Evolutionary conservation across 306 rosid genomes (phyloP), one percentile per base, ranked within the genome.

Genomic region (Astragalus membranaceus): DNA sequence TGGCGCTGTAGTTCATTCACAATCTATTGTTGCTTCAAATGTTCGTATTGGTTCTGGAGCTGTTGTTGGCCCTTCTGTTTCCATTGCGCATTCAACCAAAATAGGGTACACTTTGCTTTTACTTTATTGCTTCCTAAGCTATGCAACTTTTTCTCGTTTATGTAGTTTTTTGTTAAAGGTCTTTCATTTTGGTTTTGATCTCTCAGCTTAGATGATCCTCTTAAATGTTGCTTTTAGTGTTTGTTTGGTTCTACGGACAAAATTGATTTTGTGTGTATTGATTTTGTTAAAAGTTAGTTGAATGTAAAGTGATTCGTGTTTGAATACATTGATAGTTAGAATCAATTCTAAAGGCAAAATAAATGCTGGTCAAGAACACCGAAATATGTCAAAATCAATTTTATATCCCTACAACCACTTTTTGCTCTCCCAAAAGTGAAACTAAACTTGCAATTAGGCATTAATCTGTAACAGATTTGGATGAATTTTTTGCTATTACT

Each of bases 1-100:
- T 53, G 96, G 98, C 6, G 90, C 96, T 30, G 11, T 87, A 3
- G 89, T 94, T 81, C 97, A 90, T 85, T 70, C 96, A 0, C 71
- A 82, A 10, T 81, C 92, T 39, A 69, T 88, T 37, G 67, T 90
- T 37, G 95, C 90, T 41, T 72, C 86, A 1, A 60, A 75, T 81
- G 92, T 75, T 58, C 82, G 64, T 70, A 65, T 93, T 66, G 92
- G 85, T 15, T 90, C 97, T 14, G 98, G 97, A 62, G 78, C 96
- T 54, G 81, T 90, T 64, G 56, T 94, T 80, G 98, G 97, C 17
- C 90, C 88, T 79, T 83, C 80, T 67, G 97, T 93, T 63, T 30
- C 69, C 1, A 67, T 94, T 58, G 85, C 92, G 17, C 85, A 85
- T 77, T 90, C 89, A 11, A 69, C 97, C 10, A 80, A 58, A 67